Base-by-base conservation (phyloP, 1,284 basidiomycete species). In the Fistulinella staudtii region DNA sequence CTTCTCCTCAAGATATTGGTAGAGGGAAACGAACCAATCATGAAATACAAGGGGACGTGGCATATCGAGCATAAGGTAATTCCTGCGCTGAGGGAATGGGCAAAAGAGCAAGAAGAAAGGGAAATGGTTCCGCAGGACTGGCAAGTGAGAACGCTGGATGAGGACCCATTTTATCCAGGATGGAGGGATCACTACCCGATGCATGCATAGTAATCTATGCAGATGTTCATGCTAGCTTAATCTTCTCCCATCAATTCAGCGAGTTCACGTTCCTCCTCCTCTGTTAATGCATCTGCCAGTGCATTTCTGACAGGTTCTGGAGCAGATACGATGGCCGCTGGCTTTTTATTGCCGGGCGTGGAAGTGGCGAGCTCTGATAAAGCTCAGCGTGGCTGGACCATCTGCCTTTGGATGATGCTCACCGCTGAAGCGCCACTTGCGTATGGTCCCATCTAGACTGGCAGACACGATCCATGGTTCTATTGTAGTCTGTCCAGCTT, bases 381-480 rank as follows among this genome's bases (percentile, higher is more conserved):
- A n/a, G n/a, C n/a, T n/a, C n/a, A n/a, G n/a, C n/a, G n/a, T n/a
- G n/a, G n/a, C n/a, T n/a, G n/a, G n/a, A n/a, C n/a, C n/a, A n/a
- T n/a, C n/a, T n/a, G n/a, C n/a, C n/a, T n/a, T n/a, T n/a, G n/a
- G 14, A 39, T 36, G 33, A 38, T 18, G 64, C 78, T 45, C 53
- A 88, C 89, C 89, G 53, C 69, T 66, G 23, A 93, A 64, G 56
- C 72, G 77, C 91, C 93, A 96, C 55, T 79, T 80, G 50, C 93
- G 71, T 30, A 96, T 70, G 7, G 93, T 95, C 24, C 82, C 80
- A 62, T 97, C 93, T 42, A 97, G 65, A 60, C 89, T 83, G 0
- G 82, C 77, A 43, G 84, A 92, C 30, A 96, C 67, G 33, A 93
- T 73, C 86, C 87, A 92, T 7, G 82, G 77, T 57, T 88, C 82